phyloP scores from a whole-genome alignment of 192 early-diverging fungal species.

The Coemansia erecta region DNA sequence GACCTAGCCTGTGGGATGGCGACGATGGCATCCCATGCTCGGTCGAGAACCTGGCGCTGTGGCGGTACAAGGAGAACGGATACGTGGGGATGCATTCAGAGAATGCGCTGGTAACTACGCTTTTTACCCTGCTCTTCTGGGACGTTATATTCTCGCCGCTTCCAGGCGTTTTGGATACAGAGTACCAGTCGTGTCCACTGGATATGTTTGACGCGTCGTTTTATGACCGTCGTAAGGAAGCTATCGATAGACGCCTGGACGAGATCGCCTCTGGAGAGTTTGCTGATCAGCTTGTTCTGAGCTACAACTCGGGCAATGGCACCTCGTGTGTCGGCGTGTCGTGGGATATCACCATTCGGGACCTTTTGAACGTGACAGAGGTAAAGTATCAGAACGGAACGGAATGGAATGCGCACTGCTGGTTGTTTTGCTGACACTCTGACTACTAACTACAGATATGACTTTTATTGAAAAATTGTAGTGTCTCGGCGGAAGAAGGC shows the following conservation, averaged over 20 bases:
- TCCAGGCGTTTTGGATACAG: conserved; percentile 68
- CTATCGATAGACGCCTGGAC: conserved; percentile 38
- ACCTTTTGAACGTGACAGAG: conserved; percentile 27
- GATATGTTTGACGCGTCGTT: conserved; percentile 68
- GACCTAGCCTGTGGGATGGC: conserved; percentile 53
- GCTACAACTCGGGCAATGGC: conserved; percentile 27
- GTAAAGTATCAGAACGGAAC: conserved; percentile 27
- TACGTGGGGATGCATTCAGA: conserved; percentile 66
- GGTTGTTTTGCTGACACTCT: neutral
- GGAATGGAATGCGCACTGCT: neutral
- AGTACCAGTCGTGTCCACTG: conserved; percentile 65
- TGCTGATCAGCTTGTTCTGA: conserved; percentile 11
- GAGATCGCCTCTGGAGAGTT: conserved; percentile 29
- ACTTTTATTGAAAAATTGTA: conserved; percentile 16
- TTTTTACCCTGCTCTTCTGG: conserved; percentile 70
- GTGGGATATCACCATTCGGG: conserved; percentile 35
- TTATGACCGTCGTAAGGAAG: conserved; percentile 53
- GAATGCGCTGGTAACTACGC: conserved; percentile 58
- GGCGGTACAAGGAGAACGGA: conserved; percentile 61
- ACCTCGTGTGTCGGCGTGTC: conserved; percentile 40
- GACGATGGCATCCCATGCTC: conserved; percentile 51
- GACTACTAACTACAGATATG: neutral
- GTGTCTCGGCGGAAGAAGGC: conserved; percentile 57
- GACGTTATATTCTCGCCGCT: conserved; percentile 62
- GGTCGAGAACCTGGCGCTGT: conserved; percentile 64